Base-by-base conservation (phyloP, 768 basidiomycete genomes). In the Leccinum boreale region DNA sequence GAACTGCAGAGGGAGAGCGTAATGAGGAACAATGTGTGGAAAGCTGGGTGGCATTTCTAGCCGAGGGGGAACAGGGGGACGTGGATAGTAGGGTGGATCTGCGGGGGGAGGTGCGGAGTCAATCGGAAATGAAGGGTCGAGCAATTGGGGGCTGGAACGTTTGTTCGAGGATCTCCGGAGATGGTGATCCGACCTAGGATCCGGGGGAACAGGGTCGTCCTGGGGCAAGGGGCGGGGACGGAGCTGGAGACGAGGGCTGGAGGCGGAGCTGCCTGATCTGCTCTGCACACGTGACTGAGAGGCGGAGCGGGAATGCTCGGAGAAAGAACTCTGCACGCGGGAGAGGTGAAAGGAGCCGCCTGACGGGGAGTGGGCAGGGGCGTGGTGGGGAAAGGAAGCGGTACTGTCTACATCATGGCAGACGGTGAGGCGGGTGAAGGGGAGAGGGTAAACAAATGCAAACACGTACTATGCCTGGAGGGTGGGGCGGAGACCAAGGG, bases 201-300 rank as follows among this genome's bases (percentile, higher is more conserved):
- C 65, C 46, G 57, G 48, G 2, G 29, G 60, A 49, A 53, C 53
- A 45, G 60, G 11, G n/a, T 75, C 71, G 36, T 83, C 81, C 2
- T 66, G 73, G 0, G 77, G 78, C 46, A 83, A 63, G 17, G 77
- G 70, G 58, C 75, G 73, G 21, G 74, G 77, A 58, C 78, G 73
- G 39, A 74, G 52, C 56, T 69, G 68, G 14, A 75, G 51, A 46
- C 69, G 74, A 14, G 83, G 83, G 56, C 83, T 85, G 11, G 83
- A 82, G 5, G 79, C 76, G 19, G 75, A 69, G 63, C 80, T 82
- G 31, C 74, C 78, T 0, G 78, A 73, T 49, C 74, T 73, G 48
- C 81, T 82, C 47, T 79, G 77, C 28, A 70, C 65, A 52, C 75
- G 73, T 14, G 82, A 82, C 5, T 81, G 79, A 4, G 78, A 70